Conservation (phyloP, 768 basidiomycete genomes). For the Leucosporidium creatinivorum region DNA sequence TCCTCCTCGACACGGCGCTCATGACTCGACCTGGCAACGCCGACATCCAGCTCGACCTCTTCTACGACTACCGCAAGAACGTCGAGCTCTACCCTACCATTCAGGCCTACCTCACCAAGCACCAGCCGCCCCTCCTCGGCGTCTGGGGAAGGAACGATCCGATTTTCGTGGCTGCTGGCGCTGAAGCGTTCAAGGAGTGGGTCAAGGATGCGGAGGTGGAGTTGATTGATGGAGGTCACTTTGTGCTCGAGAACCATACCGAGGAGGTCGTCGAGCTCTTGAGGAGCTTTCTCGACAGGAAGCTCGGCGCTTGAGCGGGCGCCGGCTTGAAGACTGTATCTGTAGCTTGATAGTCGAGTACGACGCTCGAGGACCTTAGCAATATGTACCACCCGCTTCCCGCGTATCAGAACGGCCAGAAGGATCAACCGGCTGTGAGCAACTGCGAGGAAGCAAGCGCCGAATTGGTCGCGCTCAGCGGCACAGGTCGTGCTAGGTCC, state of each 20-base stretch:
- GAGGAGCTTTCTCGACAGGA: conserved; percentile 39
- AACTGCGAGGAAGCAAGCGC: no score
- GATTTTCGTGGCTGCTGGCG: conserved; percentile 48
- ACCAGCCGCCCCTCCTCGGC: conserved; percentile 47
- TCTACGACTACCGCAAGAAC: conserved; percentile 47
- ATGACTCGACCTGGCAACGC: conserved; percentile 44
- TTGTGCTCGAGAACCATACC: conserved; percentile 47
- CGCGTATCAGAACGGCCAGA: no score
- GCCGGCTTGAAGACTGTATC: no score
- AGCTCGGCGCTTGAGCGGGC: neutral
- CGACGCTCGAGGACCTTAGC: no score
- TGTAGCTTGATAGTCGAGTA: no score
- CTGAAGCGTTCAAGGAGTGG: conserved; percentile 47
- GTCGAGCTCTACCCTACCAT: conserved; percentile 47
- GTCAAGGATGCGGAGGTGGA: conserved; percentile 44
- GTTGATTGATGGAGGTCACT: conserved; percentile 49
- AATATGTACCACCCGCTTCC: no score
- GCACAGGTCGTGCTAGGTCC: no score
- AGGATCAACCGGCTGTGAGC: no score
- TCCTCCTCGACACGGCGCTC: conserved; percentile 47
- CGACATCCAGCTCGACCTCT: conserved; percentile 49
- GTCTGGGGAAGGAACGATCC: conserved; percentile 51
- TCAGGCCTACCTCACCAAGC: conserved; percentile 46
- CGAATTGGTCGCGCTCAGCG: no score
- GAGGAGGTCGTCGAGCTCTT: conserved; percentile 43